phyloP scores from a whole-genome alignment of 805 yeast genomes.

The Candida endomychidarum region DNA sequence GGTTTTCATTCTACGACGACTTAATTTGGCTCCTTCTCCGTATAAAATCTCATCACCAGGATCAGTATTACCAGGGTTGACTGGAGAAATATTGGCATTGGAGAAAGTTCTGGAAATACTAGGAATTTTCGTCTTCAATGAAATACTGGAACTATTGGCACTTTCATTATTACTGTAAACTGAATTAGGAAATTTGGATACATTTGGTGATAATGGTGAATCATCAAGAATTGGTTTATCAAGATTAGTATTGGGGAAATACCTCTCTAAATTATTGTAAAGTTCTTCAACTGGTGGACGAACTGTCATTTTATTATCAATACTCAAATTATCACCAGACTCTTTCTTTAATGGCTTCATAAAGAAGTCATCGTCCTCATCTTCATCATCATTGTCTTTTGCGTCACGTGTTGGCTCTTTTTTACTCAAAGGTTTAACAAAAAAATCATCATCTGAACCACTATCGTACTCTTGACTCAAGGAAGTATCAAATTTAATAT shows the following conservation, averaged over 20 bases:
- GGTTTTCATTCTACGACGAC: constrained; percentile 74
- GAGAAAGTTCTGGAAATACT: constrained; percentile 45
- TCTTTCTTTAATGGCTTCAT: constrained; percentile 39
- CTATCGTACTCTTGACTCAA: constrained; percentile 22
- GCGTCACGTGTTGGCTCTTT: no score
- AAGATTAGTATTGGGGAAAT: constrained; percentile 88
- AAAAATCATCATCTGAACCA: constrained; percentile 30
- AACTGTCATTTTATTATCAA: constrained; percentile 51
- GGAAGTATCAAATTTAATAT: constrained; percentile 60
- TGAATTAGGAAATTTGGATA: not conserved
- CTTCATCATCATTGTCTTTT: constrained; percentile 3
- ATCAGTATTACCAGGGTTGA: constrained; percentile 16
- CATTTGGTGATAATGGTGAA: constrained; percentile 53
- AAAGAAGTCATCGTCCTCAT: constrained; percentile 57
- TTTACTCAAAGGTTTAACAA: constrained; percentile 31
- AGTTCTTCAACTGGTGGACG: constrained; percentile 96
- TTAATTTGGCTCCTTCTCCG: constrained; percentile 41
- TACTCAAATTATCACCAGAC: no score
- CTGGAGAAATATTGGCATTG: constrained; percentile 41
- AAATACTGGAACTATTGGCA: not conserved
- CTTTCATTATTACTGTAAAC: constrained; percentile 21
- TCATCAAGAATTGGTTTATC: constrained; percentile 88
- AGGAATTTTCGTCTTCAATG: constrained; percentile 21
- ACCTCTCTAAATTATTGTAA: constrained; percentile 85
- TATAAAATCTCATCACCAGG: constrained; percentile 38